Percentiles rank a stretch among this genome's conserved stretches.
Evolutionary conservation across 2,329 filamentous ascomycete species (phyloP).

Genomic region (Ceratocystis cacaofunesta): DNA sequence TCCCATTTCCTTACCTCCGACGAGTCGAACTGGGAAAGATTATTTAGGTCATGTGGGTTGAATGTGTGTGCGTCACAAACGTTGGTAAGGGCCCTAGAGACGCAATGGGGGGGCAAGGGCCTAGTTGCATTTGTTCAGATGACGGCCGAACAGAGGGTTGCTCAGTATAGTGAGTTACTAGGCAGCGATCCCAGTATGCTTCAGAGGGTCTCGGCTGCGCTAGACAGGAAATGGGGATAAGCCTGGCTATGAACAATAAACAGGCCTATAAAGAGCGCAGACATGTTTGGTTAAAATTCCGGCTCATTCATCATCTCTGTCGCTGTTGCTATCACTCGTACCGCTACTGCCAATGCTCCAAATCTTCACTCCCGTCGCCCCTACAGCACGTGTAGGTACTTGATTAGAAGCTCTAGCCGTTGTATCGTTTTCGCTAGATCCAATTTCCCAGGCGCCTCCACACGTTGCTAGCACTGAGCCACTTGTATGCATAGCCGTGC

Average conservation of each 20-base stretch:
- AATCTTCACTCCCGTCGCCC: slow-evolving; percentile 10
- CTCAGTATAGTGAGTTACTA: slow-evolving; percentile 21
- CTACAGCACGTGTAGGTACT: slow-evolving; percentile 1
- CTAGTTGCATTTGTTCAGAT: slow-evolving; percentile 24
- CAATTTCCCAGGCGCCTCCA: slow-evolving; percentile 37
- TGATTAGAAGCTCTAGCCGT: not conserved
- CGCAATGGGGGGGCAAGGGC: slow-evolving; percentile 21
- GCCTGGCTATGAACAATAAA: not conserved
- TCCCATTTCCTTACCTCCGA: slow-evolving; percentile 26
- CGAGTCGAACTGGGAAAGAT: slow-evolving; percentile 29
- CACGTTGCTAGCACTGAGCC: slow-evolving; percentile 43
- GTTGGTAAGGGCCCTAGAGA: slow-evolving; percentile 21
- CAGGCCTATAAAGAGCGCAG: not conserved
- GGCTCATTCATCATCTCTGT: not conserved
- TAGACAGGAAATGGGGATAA: not conserved
- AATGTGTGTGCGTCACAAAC: slow-evolving; percentile 27
- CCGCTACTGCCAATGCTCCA: slow-evolving; percentile 11
- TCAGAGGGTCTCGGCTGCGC: not conserved
- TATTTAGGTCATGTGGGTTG: slow-evolving; percentile 26
- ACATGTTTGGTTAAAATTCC: not conserved
- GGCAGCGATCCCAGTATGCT: slow-evolving; percentile 18
- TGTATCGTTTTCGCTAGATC: not conserved
- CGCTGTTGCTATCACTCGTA: not conserved
- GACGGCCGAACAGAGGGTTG: slow-evolving; percentile 20
- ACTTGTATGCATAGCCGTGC: slow-evolving; percentile 36